Conservation (phyloP, 2,329 filamentous ascomycete genomes). For the Parastagonospora avenae region DNA sequence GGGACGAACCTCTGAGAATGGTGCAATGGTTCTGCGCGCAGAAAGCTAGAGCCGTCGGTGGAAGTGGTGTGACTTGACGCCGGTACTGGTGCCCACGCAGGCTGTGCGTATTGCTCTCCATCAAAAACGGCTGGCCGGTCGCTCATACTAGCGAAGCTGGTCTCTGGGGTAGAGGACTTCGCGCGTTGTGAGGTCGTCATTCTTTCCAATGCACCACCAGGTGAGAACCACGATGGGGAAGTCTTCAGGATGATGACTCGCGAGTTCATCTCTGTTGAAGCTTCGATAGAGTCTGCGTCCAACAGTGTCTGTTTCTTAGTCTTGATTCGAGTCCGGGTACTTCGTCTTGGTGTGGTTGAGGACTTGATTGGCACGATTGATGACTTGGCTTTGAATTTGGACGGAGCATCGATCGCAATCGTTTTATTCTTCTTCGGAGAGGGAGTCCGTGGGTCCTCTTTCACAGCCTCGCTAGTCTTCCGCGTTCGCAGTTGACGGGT, state of each 20-base stretch:
- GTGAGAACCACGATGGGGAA: background rate
- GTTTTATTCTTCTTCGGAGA: background rate
- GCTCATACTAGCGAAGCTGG: background rate
- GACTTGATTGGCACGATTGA: too few species aligned
- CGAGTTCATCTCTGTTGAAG: too few species aligned
- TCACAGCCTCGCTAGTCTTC: background rate
- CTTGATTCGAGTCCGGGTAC: too few species aligned
- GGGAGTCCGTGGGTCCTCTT: background rate
- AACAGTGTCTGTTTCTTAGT: too few species aligned
- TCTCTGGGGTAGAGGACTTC: background rate
- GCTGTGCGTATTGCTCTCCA: constrained; percentile 2
- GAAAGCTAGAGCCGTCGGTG: background rate
- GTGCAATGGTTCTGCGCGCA: background rate
- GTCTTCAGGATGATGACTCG: background rate
- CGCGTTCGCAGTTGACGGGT: background rate
- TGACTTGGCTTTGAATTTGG: background rate
- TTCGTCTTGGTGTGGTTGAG: background rate
- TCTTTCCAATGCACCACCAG: background rate
- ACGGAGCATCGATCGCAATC: background rate
- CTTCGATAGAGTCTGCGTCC: too few species aligned
- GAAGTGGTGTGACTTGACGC: constrained; percentile 1
- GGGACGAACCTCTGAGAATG: background rate
- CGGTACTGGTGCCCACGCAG: background rate
- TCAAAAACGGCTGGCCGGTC: background rate
- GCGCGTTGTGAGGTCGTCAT: background rate